Evolutionary conservation across 176 grass and related monocot genomes (phyloP).

Genomic region (Avena atlantica): DNA sequence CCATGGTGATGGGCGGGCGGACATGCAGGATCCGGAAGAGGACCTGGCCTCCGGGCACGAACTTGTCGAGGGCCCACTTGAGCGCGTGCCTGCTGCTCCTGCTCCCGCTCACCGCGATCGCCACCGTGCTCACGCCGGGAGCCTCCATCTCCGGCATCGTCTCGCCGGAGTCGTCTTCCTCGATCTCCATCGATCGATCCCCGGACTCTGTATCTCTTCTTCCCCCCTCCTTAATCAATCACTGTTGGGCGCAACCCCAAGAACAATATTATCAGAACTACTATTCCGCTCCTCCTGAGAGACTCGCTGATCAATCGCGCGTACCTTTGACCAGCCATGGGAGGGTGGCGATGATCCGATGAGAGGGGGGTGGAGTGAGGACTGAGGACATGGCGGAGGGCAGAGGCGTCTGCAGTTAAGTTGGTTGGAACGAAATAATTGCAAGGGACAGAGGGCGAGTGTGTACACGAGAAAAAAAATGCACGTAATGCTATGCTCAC

Average conservation of each 20-base stretch:
- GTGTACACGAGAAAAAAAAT: background rate
- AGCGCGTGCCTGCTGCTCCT: conserved; percentile 68
- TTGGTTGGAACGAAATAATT: conserved; percentile 26
- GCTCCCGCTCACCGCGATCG: conserved; percentile 67
- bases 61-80: conserved; percentile 95
- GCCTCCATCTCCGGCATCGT: conserved; percentile 35
- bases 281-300: background rate
- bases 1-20: conserved; percentile 63
- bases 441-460: background rate
- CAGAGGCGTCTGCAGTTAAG: conserved; percentile 41
- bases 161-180: conserved; percentile 39
- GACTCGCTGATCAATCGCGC: background rate
- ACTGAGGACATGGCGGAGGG: conserved; percentile 12
- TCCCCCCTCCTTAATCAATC: conserved; percentile 21
- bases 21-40: conserved; percentile 81
- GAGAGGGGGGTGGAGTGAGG: background rate
- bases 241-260: background rate
- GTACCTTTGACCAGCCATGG: conserved; percentile 41
- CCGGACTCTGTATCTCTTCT: background rate
- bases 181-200: conserved; percentile 85
- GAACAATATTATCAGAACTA: background rate
- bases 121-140: conserved; percentile 48
- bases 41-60: conserved; percentile 62
- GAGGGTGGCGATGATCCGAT: background rate
- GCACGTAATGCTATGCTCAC: conserved; percentile 19